Conservation (phyloP, 768 basidiomycete species). For the Roridomyces roridus region DNA sequence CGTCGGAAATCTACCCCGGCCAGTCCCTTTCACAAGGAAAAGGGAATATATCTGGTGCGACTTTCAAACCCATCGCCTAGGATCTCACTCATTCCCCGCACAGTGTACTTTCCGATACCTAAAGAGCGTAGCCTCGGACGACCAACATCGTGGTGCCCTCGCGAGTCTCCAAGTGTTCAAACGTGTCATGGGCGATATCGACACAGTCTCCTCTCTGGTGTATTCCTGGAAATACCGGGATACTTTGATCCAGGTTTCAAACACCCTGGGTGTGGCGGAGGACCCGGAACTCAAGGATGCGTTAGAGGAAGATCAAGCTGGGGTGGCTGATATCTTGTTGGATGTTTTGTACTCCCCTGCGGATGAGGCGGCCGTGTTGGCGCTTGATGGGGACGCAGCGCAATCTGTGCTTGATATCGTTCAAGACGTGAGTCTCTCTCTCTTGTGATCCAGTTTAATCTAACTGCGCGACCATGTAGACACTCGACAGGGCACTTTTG, state of each 20-base stretch:
- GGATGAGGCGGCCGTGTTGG: slow-evolving; percentile 15
- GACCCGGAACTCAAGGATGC: slow-evolving; percentile 10
- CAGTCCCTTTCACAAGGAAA: no score
- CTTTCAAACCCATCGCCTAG: no score
- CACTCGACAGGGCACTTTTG: slow-evolving; percentile 6
- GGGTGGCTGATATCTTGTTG: background rate
- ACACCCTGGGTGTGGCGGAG: background rate
- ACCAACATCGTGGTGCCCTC: background rate
- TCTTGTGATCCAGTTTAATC: background rate
- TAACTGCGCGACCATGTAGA: background rate
- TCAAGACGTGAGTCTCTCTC: slow-evolving; percentile 11
- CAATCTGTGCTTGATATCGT: slow-evolving; percentile 22
- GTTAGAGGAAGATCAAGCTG: slow-evolving; percentile 7
- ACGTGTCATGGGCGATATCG: slow-evolving; percentile 1
- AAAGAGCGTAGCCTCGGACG: background rate
- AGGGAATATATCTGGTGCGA: no score
- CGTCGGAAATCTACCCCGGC: no score
- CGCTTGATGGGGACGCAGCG: slow-evolving; percentile 14
- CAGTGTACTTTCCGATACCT: background rate
- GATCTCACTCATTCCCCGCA: no score
- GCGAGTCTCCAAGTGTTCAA: background rate
- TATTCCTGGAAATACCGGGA: slow-evolving; percentile 9
- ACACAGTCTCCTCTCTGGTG: background rate
- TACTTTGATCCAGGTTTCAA: background rate
- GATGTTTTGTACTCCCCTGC: slow-evolving; percentile 13